Conservation (phyloP, 1,139 yeast species). For the Geotrichum siamense region DNA sequence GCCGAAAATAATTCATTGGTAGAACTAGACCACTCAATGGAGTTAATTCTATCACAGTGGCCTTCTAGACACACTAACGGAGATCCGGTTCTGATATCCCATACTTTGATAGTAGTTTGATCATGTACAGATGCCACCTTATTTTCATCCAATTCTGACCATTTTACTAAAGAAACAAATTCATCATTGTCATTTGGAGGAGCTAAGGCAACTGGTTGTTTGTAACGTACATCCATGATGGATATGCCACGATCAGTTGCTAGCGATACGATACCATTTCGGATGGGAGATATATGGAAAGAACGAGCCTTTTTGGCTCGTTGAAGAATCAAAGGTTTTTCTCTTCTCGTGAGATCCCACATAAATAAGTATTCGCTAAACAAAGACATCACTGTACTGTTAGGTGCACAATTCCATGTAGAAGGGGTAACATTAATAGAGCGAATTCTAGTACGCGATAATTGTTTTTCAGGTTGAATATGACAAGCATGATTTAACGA, state of each 20-base stretch:
- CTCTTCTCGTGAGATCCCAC: constrained; percentile 61
- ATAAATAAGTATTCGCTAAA: constrained; percentile 59
- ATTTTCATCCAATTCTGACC: constrained; percentile 58
- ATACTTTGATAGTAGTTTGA: constrained; percentile 53
- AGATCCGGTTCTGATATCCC: constrained; percentile 61
- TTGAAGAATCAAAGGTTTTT: constrained; percentile 48
- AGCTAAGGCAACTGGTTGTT: constrained; percentile 37
- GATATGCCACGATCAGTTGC: constrained; percentile 69
- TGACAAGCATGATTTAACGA: constrained; percentile 69
- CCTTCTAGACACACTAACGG: constrained; percentile 51
- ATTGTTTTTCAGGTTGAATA: constrained; percentile 30
- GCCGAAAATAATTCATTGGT: constrained; percentile 55
- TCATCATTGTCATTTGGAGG: constrained; percentile 38
- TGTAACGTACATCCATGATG: constrained; percentile 54
- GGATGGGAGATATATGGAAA: constrained; percentile 45
- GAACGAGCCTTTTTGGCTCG: constrained; percentile 46
- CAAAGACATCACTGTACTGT: constrained; percentile 46
- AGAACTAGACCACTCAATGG: constrained; percentile 53
- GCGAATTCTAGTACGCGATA: constrained; percentile 34
- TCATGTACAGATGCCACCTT: constrained; percentile 60
- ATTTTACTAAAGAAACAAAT: constrained; percentile 44
- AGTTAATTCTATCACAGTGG: constrained; percentile 48
- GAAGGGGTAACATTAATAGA: constrained; percentile 36
- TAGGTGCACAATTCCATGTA: constrained; percentile 39
- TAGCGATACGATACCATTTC: constrained; percentile 51